These are phyloP conservation scores for Fraxinus ornus DNA, from an alignment of 305 asterid genomes.

Conservation along the genomic window DNA sequence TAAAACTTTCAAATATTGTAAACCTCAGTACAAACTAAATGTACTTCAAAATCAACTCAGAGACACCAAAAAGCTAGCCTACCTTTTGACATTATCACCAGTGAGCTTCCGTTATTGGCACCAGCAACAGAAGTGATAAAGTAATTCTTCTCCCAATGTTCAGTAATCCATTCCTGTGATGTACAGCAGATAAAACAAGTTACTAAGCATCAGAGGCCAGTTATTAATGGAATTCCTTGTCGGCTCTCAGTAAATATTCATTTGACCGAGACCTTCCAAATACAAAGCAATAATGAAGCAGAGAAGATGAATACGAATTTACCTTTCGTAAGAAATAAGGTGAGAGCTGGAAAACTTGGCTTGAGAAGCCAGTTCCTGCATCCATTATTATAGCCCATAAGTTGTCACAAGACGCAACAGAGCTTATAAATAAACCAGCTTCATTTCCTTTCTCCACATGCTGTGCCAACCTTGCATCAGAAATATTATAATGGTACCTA, in stretches of 20 bases:
- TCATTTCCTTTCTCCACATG: constrained; percentile 96
- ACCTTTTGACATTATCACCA: constrained; percentile 99
- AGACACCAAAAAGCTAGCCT: constrained; percentile 15
- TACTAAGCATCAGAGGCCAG: neutral
- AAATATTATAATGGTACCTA: constrained; percentile 95
- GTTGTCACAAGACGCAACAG: constrained; percentile 85
- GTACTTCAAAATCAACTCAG: neutral
- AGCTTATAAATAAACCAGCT: constrained; percentile 89
- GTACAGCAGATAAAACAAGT: neutral
- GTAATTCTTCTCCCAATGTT: constrained; percentile 96
- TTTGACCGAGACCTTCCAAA: no score
- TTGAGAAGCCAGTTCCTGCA: constrained; percentile 88
- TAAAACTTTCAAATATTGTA: neutral
- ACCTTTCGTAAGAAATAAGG: constrained; percentile 93
- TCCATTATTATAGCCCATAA: constrained; percentile 99
- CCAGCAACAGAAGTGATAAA: constrained; percentile 97
- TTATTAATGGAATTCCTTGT: no score
- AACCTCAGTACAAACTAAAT: neutral
- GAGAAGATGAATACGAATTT: neutral
- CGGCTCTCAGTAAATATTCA: no score
- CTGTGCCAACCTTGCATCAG: constrained; percentile 83
- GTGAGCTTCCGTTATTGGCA: constrained; percentile 87
- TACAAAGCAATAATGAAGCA: neutral
- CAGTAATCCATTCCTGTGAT: constrained; percentile 94
- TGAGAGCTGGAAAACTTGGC: constrained; percentile 93